Evolutionary conservation across 352 stramenopile genomes (phyloP), one percentile per base, ranked within the genome.

Genomic region (Globisporangium irregulare): DNA sequence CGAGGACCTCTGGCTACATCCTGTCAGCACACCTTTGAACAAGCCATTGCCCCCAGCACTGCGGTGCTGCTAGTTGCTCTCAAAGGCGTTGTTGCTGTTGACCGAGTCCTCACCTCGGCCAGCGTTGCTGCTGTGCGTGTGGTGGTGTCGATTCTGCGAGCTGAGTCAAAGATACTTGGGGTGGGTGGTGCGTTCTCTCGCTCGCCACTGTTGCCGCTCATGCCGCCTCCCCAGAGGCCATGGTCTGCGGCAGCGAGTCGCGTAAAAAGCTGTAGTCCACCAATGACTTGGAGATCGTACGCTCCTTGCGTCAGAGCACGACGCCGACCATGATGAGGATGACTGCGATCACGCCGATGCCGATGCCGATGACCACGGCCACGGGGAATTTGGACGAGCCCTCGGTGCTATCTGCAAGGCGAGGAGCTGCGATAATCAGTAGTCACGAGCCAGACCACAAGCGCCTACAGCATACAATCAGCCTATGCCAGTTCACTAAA

Each of bases 221-320:
- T 48, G 38, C 24, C 51, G 22, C 51, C 24, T 2, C 24, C 24
- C 22, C 24, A 6, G 53, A 58, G 14, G 25, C 53, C 4, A 25
- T 58, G 2, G 24, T 58, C 22, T 27, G 53, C 3, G 25, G 24
- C 6, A n/a, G 24, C 14, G 25, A 58, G 25, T 58, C 53, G 53
- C 24, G 53, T 24, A 58, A 24, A 24, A 36, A 58, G 51, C 51
- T 58, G 53, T 36, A 58, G 53, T 58, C 12, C 20, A 58, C 12
- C 12, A 58, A 25, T 3, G 53, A 58, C 53, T 58, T 58, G 25
- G 53, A 58, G 25, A 58, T 22, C 53, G 53, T 15, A 8, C 53
- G 53, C 53, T 58, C 53, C 53, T 58, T 58, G 53, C 24, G 12
- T 24, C 53, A 58, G 24, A 58, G 53, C 53, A 58, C 53, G 53